Base-by-base conservation (phyloP, 371 early-diverging fungal species). In the Homolaphlyctis polyrhiza region DNA sequence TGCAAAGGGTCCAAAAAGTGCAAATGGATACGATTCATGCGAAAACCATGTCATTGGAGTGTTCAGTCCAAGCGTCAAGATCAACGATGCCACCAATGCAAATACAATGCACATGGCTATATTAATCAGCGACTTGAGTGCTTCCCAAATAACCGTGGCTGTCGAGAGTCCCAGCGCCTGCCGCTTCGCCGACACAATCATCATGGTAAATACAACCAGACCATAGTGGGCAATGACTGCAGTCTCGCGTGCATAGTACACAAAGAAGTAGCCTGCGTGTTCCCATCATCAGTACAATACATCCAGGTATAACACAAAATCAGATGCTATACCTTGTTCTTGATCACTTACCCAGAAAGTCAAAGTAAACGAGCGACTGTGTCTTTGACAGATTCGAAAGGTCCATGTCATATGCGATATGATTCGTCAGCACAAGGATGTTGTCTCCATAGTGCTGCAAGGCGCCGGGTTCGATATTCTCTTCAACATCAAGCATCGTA, bases 391-490 rank as follows among this genome's bases (percentile, higher is more conserved):
- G 74, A 29, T 66, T 62, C 11, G 66, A 69, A 36, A 87, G 67
- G 0, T 80, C 70, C 0, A 79, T 77, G 54, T 83, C 78, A 60
- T 72, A 73, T 28, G 83, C 77, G 49, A 91, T 63, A 62, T 86
- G 74, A 6, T 81, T 70, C 0, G 84, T 74, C 39, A 89, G 71
- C 2, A 84, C 87, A 57, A 85, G 47, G 0, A 85, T 77, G 64
- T 88, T 89, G 48, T 87, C 86, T 5, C 89, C 91, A 68, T 89
- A 68, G 70, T 88, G 87, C 67, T 91, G 91, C 34, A 89, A 75
- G 1, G 87, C 65, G 30, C 91, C 91, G 2, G 79, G 66, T 27
- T 86, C 77, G 52, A 91, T 67, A 61, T 78, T 72, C 63, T 82
- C 74, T 29, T 82, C 77, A 6, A 79, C 65, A 64, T 91, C 91